A percentile compares a stretch with the other conserved stretches of the same genome.
Conservation (phyloP, 208 protist species). For the Leishmania tropica region DNA sequence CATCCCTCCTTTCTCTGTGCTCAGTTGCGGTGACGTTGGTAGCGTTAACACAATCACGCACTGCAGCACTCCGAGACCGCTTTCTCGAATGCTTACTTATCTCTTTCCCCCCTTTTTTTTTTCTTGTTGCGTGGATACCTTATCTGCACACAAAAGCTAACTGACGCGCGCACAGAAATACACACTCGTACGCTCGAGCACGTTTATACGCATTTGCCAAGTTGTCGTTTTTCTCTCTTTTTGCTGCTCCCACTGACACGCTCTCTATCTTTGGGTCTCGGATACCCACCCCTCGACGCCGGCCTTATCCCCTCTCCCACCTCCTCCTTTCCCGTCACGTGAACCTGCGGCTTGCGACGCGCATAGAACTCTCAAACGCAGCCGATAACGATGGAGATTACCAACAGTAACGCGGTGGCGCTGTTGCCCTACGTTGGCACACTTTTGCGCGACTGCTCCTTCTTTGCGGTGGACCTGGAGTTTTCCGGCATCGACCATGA, state of each 20-base stretch:
- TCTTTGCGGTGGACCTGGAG: slow-evolving; percentile 63
- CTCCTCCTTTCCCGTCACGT: background rate
- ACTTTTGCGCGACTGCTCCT: slow-evolving; percentile 38
- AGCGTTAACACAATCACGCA: background rate
- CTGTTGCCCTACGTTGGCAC: slow-evolving; percentile 28
- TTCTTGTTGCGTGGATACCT: background rate
- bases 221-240: background rate
- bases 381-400: slow-evolving; percentile 36
- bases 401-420: slow-evolving; percentile 33
- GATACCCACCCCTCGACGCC: background rate
- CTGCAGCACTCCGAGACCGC: background rate
- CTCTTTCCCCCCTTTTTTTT: background rate
- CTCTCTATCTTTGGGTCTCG: background rate
- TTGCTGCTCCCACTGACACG: background rate
- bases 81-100: background rate
- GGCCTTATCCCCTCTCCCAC: background rate
- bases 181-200: background rate
- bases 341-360: background rate
- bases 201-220: background rate
- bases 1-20: background rate
- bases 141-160: background rate
- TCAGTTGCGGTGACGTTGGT: background rate
- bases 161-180: background rate
- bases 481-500: slow-evolving; percentile 63
- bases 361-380: background rate